Percentiles rank a stretch among this genome's conserved stretches.
Evolutionary conservation across 371 early-diverging fungal genomes (phyloP).

Genomic region (Capillidium heterosporum): DNA sequence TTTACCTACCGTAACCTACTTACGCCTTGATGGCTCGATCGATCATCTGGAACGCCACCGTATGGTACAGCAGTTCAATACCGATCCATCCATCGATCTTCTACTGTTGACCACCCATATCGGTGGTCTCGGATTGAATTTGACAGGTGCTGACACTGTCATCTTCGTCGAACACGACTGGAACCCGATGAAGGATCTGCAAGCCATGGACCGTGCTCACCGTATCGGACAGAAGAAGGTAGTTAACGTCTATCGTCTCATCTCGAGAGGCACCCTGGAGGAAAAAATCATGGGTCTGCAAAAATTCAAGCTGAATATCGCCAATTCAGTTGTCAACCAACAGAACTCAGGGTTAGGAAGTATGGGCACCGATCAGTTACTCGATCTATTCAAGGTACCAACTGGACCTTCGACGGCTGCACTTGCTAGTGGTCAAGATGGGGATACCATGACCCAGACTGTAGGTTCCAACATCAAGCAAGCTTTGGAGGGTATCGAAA

Average conservation of each 20-base stretch:
- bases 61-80: conserved; percentile 59
- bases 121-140: conserved; percentile 97
- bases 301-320: conserved; percentile 97
- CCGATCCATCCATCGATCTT: conserved; percentile 88
- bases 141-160: conserved; percentile 98
- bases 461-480: conserved; percentile 21
- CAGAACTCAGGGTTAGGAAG: conserved; percentile 85
- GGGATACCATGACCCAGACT: conserved; percentile 6
- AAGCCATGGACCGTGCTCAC: conserved; percentile 98
- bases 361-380: conserved; percentile 88
- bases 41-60: conserved; percentile 70
- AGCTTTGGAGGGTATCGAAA: conserved; percentile 67
- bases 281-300: conserved; percentile 96
- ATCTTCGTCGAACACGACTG: conserved; percentile 99
- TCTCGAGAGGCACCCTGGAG: conserved; percentile 80
- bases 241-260: conserved; percentile 89
- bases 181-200: conserved; percentile 96
- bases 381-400: conserved; percentile 73
- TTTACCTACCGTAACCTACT: conserved; percentile 79
- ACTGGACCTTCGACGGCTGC: conserved; percentile 6
- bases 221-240: conserved; percentile 94
- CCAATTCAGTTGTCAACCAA: conserved; percentile 93
- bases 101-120: conserved; percentile 93
- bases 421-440: neutral
- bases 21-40: conserved; percentile 93